These are phyloP conservation scores for Alternaria ethzedia DNA, from an alignment of 2,329 filamentous ascomycete species.

Conservation along the genomic window DNA sequence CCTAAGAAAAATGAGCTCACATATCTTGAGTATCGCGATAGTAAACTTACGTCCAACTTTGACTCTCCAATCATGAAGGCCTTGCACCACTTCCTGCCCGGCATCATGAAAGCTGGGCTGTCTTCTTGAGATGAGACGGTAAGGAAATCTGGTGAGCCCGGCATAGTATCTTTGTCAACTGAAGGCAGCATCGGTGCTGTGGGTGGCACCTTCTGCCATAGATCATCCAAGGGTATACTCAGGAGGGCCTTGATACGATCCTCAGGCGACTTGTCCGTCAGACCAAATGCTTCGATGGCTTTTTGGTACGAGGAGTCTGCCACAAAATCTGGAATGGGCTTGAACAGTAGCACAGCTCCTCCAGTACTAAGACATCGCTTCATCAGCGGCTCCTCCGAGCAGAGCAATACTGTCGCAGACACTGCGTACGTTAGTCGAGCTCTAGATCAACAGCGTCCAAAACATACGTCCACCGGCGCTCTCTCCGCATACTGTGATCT, in stretches of 20 bases:
- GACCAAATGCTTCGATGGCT: slow-evolving; percentile 49
- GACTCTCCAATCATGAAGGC: slow-evolving; percentile 58
- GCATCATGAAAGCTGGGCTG: slow-evolving; percentile 34
- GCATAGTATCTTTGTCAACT: slow-evolving; percentile 54
- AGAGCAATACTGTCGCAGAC: slow-evolving; percentile 36
- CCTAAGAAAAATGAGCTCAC: slow-evolving; percentile 14
- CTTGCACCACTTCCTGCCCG: slow-evolving; percentile 55
- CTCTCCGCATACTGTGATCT: slow-evolving; percentile 54
- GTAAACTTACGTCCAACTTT: slow-evolving; percentile 51
- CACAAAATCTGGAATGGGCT: slow-evolving; percentile 46
- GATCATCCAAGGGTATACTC: slow-evolving; percentile 49
- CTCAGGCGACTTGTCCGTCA: slow-evolving; percentile 46
- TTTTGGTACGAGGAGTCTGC: slow-evolving; percentile 54
- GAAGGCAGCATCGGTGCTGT: slow-evolving; percentile 46
- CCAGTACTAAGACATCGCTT: slow-evolving; percentile 53
- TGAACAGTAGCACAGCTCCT: slow-evolving; percentile 48
- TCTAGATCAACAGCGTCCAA: too few relatives aligned
- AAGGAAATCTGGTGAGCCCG: slow-evolving; percentile 34
- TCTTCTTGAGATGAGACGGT: slow-evolving; percentile 34
- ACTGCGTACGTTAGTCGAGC: slow-evolving; percentile 19
- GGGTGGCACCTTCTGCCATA: slow-evolving; percentile 51
- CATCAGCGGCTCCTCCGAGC: slow-evolving; percentile 41
- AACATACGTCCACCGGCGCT: slow-evolving; percentile 56
- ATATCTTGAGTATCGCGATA: background rate
- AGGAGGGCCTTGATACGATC: slow-evolving; percentile 53